Evolutionary conservation across 805 yeast species (phyloP), one percentile per base, ranked within the genome.

Genomic region (Suhomyces emberorum): DNA sequence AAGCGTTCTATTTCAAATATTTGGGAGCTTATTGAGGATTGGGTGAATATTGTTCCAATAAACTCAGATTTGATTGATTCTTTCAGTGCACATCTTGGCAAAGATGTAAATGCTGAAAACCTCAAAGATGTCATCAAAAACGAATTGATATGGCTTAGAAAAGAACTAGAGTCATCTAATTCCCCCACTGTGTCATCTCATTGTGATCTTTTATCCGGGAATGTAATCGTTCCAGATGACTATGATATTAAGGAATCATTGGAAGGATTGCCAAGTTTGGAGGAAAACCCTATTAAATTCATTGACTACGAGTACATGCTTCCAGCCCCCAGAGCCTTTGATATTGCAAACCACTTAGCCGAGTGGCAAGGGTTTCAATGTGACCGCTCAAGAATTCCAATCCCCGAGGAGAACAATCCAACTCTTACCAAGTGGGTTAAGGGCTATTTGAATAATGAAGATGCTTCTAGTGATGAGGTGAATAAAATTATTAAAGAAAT

Each of bases 281-380:
- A 35, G 6, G 51, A 47, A 2, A 65, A 61, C 43, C 77, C 78
- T 0, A 65, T 80, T 10, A 68, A 76, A 10, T 80, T 81, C 47
- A 81, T 81, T 30, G 88, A 81, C 52, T 81, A 81, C 50, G 88
- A 81, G 59, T 81, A 81, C 48, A 76, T 82, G 76, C 66, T 78
- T 43, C 81, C 81, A 8, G 83, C 83, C 3, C 86, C 88, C 4
- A 57, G 88, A 31, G 88, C 84, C 0, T 81, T 81, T 51, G 88
- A 81, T 51, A 78, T 82, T 15, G 82, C 88, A 10, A 81, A 81
- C 46, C 88, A 81, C 56, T 76, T 81, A 44, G 79, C 80, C 53
- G 88, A 81, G 54, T 81, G 89, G 88, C 93, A 83, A 54, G 93
- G 93, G 2, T 83, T 82, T 48, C 78, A 80, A 43, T 84, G 93